phyloP scores from a whole-genome alignment of 768 basidiomycete genomes.

The Mrakia frigida region DNA sequence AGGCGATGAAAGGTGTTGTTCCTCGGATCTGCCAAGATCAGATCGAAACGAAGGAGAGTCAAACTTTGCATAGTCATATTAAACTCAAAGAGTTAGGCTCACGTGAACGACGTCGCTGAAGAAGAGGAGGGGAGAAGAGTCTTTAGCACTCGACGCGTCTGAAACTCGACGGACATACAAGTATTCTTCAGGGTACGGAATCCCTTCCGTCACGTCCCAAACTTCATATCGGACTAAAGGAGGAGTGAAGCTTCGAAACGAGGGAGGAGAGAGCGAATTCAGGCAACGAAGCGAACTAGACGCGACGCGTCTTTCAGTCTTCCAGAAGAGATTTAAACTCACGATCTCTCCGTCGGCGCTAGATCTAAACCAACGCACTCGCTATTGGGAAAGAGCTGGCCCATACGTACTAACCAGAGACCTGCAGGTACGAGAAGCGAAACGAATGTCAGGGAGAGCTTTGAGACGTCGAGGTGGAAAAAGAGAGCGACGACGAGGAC shows the following conservation, averaged over 20 bases:
- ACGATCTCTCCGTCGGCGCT: background rate
- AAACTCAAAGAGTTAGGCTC: too few relatives aligned
- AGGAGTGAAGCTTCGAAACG: background rate
- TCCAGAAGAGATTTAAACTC: background rate
- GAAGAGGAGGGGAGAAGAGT: background rate
- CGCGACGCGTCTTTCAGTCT: too few relatives aligned
- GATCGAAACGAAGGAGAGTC: too few relatives aligned
- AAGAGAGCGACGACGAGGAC: too few relatives aligned
- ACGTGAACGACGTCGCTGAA: background rate
- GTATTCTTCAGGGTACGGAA: background rate
- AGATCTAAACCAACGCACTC: background rate
- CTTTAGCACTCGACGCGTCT: too few relatives aligned
- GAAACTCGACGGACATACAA: background rate
- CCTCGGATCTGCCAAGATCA: background rate
- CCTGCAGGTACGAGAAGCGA: background rate
- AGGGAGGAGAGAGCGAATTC: too few relatives aligned
- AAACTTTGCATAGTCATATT: too few relatives aligned
- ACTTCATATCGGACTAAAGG: background rate
- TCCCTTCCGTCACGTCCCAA: background rate
- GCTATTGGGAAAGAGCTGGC: background rate
- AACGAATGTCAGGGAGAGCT: background rate
- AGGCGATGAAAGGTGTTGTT: background rate
- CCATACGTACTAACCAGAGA: background rate
- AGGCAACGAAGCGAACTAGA: too few relatives aligned
- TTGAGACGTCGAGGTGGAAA: background rate